Evolutionary conservation across 805 yeast genomes (phyloP), one percentile per base, ranked within the genome.

Genomic region (Candida glaebosa): DNA sequence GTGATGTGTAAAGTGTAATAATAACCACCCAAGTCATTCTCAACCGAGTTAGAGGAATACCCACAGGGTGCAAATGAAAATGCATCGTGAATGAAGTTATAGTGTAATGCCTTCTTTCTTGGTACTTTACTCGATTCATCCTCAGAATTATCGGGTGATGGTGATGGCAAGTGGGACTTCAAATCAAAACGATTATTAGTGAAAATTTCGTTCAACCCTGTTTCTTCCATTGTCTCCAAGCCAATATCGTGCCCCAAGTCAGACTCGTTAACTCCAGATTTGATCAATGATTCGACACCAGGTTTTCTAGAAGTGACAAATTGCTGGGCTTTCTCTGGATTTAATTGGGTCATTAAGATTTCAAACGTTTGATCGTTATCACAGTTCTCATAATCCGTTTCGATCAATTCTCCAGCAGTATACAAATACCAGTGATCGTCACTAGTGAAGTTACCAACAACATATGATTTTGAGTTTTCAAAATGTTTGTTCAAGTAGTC

Each of bases 11-110:
- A 71, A 6, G 97, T 91, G 57, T 84, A 85, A 56, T 79, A 79
- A 51, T 76, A 73, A 16, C 63, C 65, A 16, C 48, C 46, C 16
- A 49, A 44, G 32, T 72, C 76, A 34, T 78, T 70, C 34, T 84
- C 60, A 30, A 90, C 70, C 15, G 95, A 82, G 61, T 91, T 91
- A 34, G 96, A 87, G 2, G 96, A 87, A 57, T 81, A 91, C 5
- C 99, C 99, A 61, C 98, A 91, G 1, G 99, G 99, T 3, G 85
- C 70, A 61, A 91, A 91, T 20, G 93, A 82, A 64, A 88, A 91
- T 6, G 96, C 86, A 65, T 91, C 98, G 53, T 83, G 88, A 41
- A 67, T 59, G 44, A 82, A 78, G 60, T 65, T 61, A 28, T 42
- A 48, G 18, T 28, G 31, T 20, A 17, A 14, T 18, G 5, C 5